A percentile compares a stretch with the other conserved stretches of the same genome.
Conservation (phyloP, 768 basidiomycete genomes). For the Tylopilus cervinicoccineus region DNA sequence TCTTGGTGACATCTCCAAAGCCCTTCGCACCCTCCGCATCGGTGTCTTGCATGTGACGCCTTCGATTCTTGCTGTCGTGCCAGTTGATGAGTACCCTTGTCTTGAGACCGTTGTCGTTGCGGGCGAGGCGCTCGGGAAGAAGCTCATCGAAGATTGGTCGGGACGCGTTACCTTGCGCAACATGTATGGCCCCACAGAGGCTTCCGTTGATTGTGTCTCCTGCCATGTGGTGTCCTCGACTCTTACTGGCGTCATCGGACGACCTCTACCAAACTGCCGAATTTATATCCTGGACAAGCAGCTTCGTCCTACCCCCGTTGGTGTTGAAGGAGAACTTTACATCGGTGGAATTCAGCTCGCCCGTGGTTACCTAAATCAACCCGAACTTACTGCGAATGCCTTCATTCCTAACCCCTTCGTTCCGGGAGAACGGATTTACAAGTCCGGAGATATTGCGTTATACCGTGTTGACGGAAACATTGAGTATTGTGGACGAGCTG, state of each 20-base stretch:
- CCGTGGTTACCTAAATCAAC: constrained; percentile 21
- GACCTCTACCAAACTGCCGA: constrained; percentile 28
- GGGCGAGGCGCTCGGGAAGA: constrained; percentile 21
- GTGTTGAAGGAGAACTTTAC: constrained; percentile 26
- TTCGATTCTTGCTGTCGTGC: constrained; percentile 27
- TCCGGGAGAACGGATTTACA: constrained; percentile 27
- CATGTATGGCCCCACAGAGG: constrained; percentile 34
- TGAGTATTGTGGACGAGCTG: constrained; percentile 30
- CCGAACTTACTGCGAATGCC: constrained; percentile 24
- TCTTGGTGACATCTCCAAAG: constrained; percentile 28
- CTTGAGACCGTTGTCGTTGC: constrained; percentile 28
- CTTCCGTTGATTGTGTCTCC: constrained; percentile 28
- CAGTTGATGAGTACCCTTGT: constrained; percentile 23
- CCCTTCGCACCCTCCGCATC: constrained; percentile 25
- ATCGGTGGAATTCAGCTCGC: constrained; percentile 21
- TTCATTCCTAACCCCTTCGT: constrained; percentile 31
- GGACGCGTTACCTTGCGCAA: constrained; percentile 26
- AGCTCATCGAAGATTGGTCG: constrained; percentile 24
- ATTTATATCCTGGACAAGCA: constrained; percentile 30
- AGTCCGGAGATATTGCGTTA: constrained; percentile 29
- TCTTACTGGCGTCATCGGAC: constrained; percentile 26
- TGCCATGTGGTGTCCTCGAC: constrained; percentile 21
- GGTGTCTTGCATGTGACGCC: constrained; percentile 29
- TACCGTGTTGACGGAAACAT: constrained; percentile 29
- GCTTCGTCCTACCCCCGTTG: constrained; percentile 24